Base-by-base conservation (phyloP, 768 basidiomycete species). In the Postia placenta region DNA sequence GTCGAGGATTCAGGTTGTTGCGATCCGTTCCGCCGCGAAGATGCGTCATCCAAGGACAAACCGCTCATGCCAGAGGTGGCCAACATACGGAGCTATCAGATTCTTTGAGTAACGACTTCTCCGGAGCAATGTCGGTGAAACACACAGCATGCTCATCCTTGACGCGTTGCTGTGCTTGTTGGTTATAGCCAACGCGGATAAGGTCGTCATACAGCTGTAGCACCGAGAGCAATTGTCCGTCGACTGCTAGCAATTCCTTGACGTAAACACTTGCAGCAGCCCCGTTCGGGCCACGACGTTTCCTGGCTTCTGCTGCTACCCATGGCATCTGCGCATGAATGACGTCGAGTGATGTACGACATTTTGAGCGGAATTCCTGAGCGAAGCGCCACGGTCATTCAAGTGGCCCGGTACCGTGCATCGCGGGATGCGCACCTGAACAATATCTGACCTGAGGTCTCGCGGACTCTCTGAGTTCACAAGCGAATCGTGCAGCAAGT, bases 241-340 rank as follows among this genome's bases (percentile, higher is more conserved):
- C 83, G 7, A 89, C 83, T n/a, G 69, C 79, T 15, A 93, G 73
- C 48, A 94, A 68, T 11, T 79, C 76, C 11, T 76, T 83, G 33
- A 94, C n/a, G 69, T 2, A 19, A 39, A 22, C 38, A 17, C n/a
- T n/a, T n/a, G n/a, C n/a, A n/a, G n/a, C n/a, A n/a, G n/a, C n/a
- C n/a, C n/a, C n/a, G 15, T 15, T 33, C 7, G 30, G 30, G 15
- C 30, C 30, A 33, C 30, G 30, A 33, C 30, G 83, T 42, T 76
- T 78, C 54, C 86, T 83, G 1, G 90, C 91, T 11, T 84, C 79
- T 1, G 88, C 81, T 17, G 82, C 76, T 3, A 92, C 92, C 92
- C 92, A 94, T 15, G 87, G 80, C 57, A 94, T 92, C 65, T 94
- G 92, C 5, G 85, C 81, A 52, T 73, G 81, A 25, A 95, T 80